phyloP scores from a whole-genome alignment of 2,329 filamentous ascomycete species.

The Rhexocercosporidium sp. region DNA sequence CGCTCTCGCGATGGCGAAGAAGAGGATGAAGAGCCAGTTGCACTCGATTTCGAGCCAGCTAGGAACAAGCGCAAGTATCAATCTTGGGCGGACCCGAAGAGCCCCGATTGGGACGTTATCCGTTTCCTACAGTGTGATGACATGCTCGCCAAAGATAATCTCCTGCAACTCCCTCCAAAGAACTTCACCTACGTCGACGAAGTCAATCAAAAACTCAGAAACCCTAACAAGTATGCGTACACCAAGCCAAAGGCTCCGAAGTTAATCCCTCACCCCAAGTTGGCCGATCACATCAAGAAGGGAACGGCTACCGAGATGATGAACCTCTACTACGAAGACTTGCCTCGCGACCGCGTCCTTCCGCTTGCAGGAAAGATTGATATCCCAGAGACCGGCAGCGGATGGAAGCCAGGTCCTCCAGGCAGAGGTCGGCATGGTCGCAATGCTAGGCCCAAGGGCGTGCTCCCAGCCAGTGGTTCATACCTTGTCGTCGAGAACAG shows the following conservation, averaged over 20 bases:
- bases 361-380: slow-evolving; percentile 35
- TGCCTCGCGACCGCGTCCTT: slow-evolving; percentile 19
- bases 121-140: slow-evolving; percentile 28
- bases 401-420: slow-evolving; percentile 6
- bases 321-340: slow-evolving; percentile 29
- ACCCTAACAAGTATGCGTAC: slow-evolving; percentile 23
- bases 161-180: slow-evolving; percentile 27
- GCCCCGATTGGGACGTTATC: slow-evolving; percentile 29
- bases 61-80: slow-evolving; percentile 11
- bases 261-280: slow-evolving; percentile 32
- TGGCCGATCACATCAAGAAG: slow-evolving; percentile 31
- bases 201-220: slow-evolving; percentile 26
- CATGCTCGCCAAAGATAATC: slow-evolving; percentile 26
- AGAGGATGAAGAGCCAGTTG: slow-evolving; percentile 7
- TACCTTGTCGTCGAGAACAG: not conserved
- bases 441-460: not conserved
- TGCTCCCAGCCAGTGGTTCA: not conserved
- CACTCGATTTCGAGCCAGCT: not conserved
- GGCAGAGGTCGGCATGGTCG: not conserved
- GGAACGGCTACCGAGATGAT: slow-evolving; percentile 28
- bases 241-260: not conserved
- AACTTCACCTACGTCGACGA: slow-evolving; percentile 28
- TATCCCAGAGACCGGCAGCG: slow-evolving; percentile 13
- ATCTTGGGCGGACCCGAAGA: slow-evolving; percentile 33
- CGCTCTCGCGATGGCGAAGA: slow-evolving; percentile 2